Evolutionary conservation across 116 monocot species (phyloP), one percentile per base, ranked within the genome.

Genomic region (Zostera marina): DNA sequence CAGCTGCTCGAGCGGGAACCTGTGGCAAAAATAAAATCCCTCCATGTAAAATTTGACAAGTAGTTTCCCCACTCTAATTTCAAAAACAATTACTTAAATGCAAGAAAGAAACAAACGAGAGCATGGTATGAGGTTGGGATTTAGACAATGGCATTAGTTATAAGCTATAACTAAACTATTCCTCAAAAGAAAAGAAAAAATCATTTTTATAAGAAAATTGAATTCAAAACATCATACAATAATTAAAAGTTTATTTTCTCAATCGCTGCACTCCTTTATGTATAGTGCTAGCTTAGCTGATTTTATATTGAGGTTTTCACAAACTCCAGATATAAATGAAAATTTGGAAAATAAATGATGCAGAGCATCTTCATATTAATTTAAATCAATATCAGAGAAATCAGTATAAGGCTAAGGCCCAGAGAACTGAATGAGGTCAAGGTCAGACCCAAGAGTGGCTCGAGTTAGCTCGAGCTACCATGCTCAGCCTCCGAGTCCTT

Each of bases 1-100:
- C 94, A 17, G 85, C 89, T 63, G 85, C 89, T 63, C 94, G 62
- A 71, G 81, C 94, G 55, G 94, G 89, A 75, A 96, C 89, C 94
- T 96, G 70, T 44, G 60, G 0, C 7, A 46, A 44, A 17, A 44
- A 60, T 4, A 47, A n/a, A n/a, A n/a, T n/a, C n/a, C n/a, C 17
- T 47, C 5, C 14, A 17, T 6, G 47, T 17, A 47, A 11, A 47
- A 8, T 47, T 1, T 0, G 17, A 47, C 17, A 47, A 17, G 17
- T 47, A 8, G 17, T 47, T 17, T n/a, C 14, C 47, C 47, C 47
- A n/a, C n/a, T n/a, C n/a, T n/a, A n/a, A n/a, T n/a, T n/a, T 4
- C 15, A 47, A 47, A 47, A n/a, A n/a, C 14, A 47, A 47, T 3
- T 47, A n/a, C 12, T 8, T 16, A 12, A 17, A 17, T 47, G 17